These are phyloP conservation scores for Daldinia decipiens DNA, from an alignment of 495 filamentous ascomycete genomes.

Conservation along the genomic window DNA sequence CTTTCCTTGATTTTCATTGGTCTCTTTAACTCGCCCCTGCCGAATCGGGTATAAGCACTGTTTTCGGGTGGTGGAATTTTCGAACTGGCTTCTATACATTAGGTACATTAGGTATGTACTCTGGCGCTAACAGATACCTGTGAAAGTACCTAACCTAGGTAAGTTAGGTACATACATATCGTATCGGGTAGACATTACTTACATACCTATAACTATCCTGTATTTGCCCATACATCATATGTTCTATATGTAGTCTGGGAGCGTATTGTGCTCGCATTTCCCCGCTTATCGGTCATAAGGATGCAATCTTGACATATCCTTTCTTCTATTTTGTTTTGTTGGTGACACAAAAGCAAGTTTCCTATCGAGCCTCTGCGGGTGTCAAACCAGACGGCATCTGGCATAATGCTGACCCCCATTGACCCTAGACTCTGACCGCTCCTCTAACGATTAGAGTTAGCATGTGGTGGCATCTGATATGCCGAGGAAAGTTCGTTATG, in stretches of 20 bases:
- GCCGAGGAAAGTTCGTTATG: slow-evolving; percentile 24
- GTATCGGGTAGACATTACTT: neutral
- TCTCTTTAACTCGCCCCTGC: slow-evolving; percentile 16
- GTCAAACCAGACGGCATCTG: slow-evolving; percentile 24
- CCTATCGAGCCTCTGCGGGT: neutral
- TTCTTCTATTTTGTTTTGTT: slow-evolving; percentile 20
- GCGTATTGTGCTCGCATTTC: neutral
- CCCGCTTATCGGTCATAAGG: slow-evolving; percentile 16
- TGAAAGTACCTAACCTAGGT: no score
- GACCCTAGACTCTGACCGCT: neutral
- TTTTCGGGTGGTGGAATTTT: slow-evolving; percentile 15
- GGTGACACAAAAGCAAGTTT: slow-evolving; percentile 18
- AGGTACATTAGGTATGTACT: neutral
- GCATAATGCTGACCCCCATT: neutral
- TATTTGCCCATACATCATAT: neutral
- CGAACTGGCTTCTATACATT: slow-evolving; percentile 20
- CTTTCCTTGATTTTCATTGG: slow-evolving; percentile 23
- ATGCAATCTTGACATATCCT: slow-evolving; percentile 3
- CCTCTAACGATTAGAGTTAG: neutral
- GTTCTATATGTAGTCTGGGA: neutral
- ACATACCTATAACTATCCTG: neutral
- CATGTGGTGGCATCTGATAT: slow-evolving; percentile 27
- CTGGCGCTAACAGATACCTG: slow-evolving; percentile 3
- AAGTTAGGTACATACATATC: neutral
- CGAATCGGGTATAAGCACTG: slow-evolving; percentile 37